These are phyloP conservation scores for Colletotrichum sp. DNA, from an alignment of 2,329 filamentous ascomycete species.

Conservation along the genomic window DNA sequence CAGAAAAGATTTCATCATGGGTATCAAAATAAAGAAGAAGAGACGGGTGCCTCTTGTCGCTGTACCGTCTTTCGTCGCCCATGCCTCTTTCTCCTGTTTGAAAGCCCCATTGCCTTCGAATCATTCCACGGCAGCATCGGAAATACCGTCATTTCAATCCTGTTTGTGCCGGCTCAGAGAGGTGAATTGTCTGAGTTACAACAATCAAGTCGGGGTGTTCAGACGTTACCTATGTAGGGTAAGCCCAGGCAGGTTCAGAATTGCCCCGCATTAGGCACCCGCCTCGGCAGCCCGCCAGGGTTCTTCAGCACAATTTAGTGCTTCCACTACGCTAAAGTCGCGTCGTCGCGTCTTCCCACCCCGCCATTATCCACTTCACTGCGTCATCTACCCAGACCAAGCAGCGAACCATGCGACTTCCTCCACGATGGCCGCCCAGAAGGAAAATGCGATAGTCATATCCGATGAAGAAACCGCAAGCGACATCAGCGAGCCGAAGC, in stretches of 20 bases:
- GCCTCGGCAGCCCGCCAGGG: neutral
- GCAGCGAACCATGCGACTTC: neutral
- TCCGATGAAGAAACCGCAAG: slow-evolving; percentile 9
- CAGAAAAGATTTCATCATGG: neutral
- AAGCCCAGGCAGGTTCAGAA: neutral
- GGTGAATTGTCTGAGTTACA: too few relatives aligned
- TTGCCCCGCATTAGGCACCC: neutral
- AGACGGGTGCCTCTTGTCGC: neutral
- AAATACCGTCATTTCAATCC: too few relatives aligned
- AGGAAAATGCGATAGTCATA: neutral
- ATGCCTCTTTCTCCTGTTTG: accelerated
- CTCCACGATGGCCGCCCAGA: neutral
- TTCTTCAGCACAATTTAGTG: neutral
- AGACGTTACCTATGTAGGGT: neutral
- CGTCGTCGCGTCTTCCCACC: slow-evolving; percentile 1
- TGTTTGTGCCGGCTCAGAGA: too few relatives aligned
- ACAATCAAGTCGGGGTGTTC: neutral
- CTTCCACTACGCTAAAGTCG: neutral
- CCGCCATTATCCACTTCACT: neutral
- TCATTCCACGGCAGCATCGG: too few relatives aligned
- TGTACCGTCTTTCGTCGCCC: neutral
- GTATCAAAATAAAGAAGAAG: neutral
- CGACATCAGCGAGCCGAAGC: neutral
- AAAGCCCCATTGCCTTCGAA: neutral
- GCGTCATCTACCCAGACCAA: neutral